Base-by-base conservation (phyloP, 345 rosid species). In the Carallia pectinifolia region DNA sequence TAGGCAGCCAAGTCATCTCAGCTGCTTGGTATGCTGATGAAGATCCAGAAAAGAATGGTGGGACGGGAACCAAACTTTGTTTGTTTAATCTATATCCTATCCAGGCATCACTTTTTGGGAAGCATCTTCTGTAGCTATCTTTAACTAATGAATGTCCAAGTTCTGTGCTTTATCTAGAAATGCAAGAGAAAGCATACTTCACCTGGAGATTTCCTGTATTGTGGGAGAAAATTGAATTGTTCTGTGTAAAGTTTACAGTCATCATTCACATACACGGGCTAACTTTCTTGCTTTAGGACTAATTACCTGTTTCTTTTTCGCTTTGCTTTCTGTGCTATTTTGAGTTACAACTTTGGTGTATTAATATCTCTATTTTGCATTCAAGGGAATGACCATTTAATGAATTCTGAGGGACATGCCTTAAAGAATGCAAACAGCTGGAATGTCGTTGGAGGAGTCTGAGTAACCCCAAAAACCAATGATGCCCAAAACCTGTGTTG, bases 71-170 rank as follows among this genome's bases (percentile, higher is more conserved):
- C 36, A 64, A 53, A 66, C 27, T 10, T 69, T 19, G 47, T 68
- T 59, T 66, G 58, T 78, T 65, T 71, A 65, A 52, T 74, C 61
- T 61, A 64, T 68, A 65, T 76, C 72, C 62, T 73, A 39, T 31
- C 65, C 63, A 12, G 68, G 23, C 34, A 61, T 33, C n/a, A 8
- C 2, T 52, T 68, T 61, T 38, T 47, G 29, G 37, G 65, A 59
- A 47, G 58, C 64, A 63, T 66, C 29, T 69, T 18, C 18, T 74
- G 60, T 44, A 55, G 15, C 62, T 50, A 52, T 69, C 54, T 64
- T 33, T 44, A 59, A 58, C 61, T 50, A 17, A 2, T 18, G 60
- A 71, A 61, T 37, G 50, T 19, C 37, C 31, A 67, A 50, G 59
- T 34, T 66, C 64, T 23, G 67, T 77, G 71, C 62, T 60, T 68